Base-by-base conservation (phyloP, 495 filamentous ascomycete species). In the Penicillium tannophilum region DNA sequence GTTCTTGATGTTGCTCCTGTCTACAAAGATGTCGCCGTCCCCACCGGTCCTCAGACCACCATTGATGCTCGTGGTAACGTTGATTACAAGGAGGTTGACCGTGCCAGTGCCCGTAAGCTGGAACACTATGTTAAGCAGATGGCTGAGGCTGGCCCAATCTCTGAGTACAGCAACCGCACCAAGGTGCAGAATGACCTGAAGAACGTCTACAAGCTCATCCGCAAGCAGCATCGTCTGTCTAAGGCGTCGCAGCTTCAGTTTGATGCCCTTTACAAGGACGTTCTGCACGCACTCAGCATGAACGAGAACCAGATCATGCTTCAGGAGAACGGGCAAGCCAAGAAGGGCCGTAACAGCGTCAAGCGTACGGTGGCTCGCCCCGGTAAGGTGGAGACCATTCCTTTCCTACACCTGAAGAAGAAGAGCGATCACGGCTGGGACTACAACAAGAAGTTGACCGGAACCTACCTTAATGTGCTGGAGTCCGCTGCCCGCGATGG, bases 91-190 rank as follows among this genome's bases (percentile, higher is more conserved):
- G 94, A 99, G 75, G 81, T 88, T 16, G 90, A 91, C n/a, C 85
- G 95, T 33, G 79, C 88, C 10, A 95, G 92, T 68, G 92, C 92
- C 67, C 88, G 95, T 53, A 99, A 99, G 76, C 85, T 99, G 31
- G 94, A 99, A 78, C 93, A 97, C 71, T 99, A 99, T 64, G 94
- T 99, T 30, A 90, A 88, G 67, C 93, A 99, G 71, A 98, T 99
- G 94, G 94, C 94, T 1, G 93, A 97, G 60, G 94, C 94, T 26
- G 94, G 94, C 60, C 97, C 97, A 70, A 92, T 98, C 56, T 97
- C 92, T 19, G 94, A 98, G 72, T 98, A 98, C 73, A 94, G 94
- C 70, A 98, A 97, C 78, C 88, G 94, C 12, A 93, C 91, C 36
- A 98, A 98, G 79, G 95, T 98, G 23, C 93, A 97, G 74, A 94